Evolutionary conservation across 2,329 filamentous ascomycete species (phyloP), one percentile per base, ranked within the genome.

Genomic region (Aspergillus jensenii): DNA sequence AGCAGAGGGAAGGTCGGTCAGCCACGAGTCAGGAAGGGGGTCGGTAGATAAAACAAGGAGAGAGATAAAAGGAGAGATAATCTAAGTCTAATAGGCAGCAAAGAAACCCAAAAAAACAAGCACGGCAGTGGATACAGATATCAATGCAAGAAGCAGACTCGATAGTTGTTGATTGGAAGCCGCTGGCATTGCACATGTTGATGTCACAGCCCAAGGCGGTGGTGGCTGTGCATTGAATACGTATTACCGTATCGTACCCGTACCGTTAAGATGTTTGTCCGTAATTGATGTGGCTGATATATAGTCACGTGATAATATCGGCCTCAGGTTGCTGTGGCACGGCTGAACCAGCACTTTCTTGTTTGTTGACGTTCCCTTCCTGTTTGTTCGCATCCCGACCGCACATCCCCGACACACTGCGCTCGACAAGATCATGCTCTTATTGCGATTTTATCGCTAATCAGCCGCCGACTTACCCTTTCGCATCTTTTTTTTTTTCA

Each of bases 301-400:
- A 7, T 15, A 48, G n/a, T 54, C 59, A 58, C 17, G 54, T 60
- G 55, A 47, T 17, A 17, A 25, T 45, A 5, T 41, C 63, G 63
- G 55, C 49, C 44, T 8, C 1, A 66, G 70, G 73, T 65, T 23
- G 52, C 25, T 64, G 21, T 54, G 37, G 62, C 25, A 25, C 43
- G 54, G 66, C 71, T n/a, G 56, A 54, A 58, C 49, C 55, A 73
- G 23, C 71, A 74, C 76, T 74, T 77, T 76, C 74, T 70, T 72
- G 69, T 70, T 72, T 68, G 68, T 66, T 62, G 56, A 58, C 51
- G 50, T 7, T 53, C 35, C 17, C 37, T 25, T n/a, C 43, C 41
- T 31, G 25, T 15, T 27, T 35, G 53, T 37, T 47, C 31, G 44
- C 46, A 50, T 46, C 25, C 45, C 25, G 17, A 41, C 43, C 51